phyloP scores from a whole-genome alignment of 805 yeast species.

The Metschnikowia koreensis region DNA sequence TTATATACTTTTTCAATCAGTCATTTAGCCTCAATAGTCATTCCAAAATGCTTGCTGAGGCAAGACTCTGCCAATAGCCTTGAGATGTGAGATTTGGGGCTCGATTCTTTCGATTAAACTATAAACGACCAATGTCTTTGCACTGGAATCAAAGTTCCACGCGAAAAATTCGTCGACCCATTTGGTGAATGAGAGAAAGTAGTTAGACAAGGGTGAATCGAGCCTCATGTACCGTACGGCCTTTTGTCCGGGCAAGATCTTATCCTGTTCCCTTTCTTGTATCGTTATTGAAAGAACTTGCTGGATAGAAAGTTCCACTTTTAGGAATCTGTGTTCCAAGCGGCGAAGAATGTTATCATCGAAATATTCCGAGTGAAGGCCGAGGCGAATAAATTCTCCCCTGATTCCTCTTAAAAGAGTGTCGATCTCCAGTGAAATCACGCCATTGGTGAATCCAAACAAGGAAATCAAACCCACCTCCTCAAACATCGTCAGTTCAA shows the following conservation, averaged over 20 bases:
- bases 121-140: neutral
- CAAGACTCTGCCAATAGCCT: neutral
- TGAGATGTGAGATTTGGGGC: neutral
- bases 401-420: neutral
- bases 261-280: neutral
- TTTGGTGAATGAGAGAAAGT: neutral
- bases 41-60: constrained; percentile 1
- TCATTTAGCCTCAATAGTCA: neutral
- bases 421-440: neutral
- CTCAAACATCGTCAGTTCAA: neutral
- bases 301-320: neutral
- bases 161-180: neutral
- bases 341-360: neutral
- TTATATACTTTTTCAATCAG: neutral
- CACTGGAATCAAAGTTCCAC: neutral
- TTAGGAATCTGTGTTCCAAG: neutral
- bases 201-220: neutral
- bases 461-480: neutral
- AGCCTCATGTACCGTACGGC: neutral
- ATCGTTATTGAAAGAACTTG: neutral
- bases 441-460: neutral
- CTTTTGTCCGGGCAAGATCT: neutral
- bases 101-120: neutral
- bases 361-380: neutral
- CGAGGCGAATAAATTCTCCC: neutral